phyloP scores from a whole-genome alignment of 805 yeast species.

The Zygosaccharomyces siamensis region DNA sequence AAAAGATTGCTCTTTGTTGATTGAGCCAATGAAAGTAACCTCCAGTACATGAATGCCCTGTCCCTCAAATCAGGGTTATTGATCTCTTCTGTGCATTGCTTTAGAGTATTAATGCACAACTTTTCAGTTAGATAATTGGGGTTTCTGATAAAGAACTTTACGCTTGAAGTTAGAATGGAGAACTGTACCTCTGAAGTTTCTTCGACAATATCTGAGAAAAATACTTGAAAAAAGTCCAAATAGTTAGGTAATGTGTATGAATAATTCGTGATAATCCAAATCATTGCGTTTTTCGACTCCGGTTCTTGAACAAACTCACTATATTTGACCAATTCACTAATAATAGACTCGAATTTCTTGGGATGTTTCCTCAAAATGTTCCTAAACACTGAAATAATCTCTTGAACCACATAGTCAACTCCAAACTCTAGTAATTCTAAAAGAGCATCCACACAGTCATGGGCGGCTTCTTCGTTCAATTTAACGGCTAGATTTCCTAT shows the following conservation, averaged over 20 bases:
- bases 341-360: slow-evolving; percentile 43
- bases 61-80: slow-evolving; percentile 85
- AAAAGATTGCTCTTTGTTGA: slow-evolving; percentile 31
- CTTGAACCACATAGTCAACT: slow-evolving; percentile 73
- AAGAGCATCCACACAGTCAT: slow-evolving; percentile 58
- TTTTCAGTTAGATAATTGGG: slow-evolving; percentile 50
- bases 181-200: slow-evolving; percentile 74
- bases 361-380: slow-evolving; percentile 78
- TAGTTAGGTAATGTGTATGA: slow-evolving; percentile 41
- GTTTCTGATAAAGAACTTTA: slow-evolving; percentile 57
- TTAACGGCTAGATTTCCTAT: slow-evolving; percentile 86
- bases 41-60: slow-evolving; percentile 81
- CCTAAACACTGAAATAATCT: slow-evolving; percentile 67
- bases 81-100: slow-evolving; percentile 65
- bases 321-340: slow-evolving; percentile 40
- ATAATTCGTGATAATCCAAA: slow-evolving; percentile 82
- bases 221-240: slow-evolving; percentile 27
- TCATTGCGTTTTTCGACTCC: slow-evolving; percentile 69
- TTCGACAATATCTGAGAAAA: slow-evolving; percentile 44
- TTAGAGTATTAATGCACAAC: slow-evolving; percentile 54
- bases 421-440: slow-evolving; percentile 57
- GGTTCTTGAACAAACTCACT: slow-evolving; percentile 61
- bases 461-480: slow-evolving; percentile 51
- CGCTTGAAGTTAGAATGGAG: slow-evolving; percentile 65
- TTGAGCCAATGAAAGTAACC: slow-evolving; percentile 49